Evolutionary conservation across 345 rosid species (phyloP).

Genomic region (Linum trigynum): DNA sequence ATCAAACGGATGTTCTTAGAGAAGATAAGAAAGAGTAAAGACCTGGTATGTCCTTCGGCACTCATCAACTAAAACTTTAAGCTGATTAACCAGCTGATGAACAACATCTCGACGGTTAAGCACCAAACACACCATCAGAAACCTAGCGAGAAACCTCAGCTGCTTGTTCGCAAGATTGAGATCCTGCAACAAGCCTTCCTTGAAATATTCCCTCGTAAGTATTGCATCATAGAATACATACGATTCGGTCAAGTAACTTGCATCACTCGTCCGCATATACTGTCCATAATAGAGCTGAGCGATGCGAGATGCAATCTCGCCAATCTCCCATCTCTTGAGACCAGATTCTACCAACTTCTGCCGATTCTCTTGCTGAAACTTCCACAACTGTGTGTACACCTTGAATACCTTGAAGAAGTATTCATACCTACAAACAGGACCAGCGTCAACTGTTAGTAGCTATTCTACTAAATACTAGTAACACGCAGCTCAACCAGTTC

Average conservation of each 20-base stretch:
- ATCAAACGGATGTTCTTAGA: background rate
- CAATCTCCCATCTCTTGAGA: slow-evolving; percentile 95
- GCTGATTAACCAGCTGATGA: slow-evolving; percentile 70
- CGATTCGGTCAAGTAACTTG: slow-evolving; percentile 65
- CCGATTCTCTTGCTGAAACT: slow-evolving; percentile 91
- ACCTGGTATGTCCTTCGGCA: slow-evolving; percentile 92
- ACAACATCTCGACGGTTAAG: slow-evolving; percentile 70
- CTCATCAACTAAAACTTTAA: slow-evolving; percentile 74
- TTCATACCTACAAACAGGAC: slow-evolving; percentile 47
- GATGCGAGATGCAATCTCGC: slow-evolving; percentile 89
- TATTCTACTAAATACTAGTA: no score
- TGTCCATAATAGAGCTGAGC: slow-evolving; percentile 93
- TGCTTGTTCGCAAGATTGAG: slow-evolving; percentile 82
- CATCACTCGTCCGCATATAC: slow-evolving; percentile 85
- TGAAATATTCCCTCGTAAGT: slow-evolving; percentile 73
- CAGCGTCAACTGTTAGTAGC: slow-evolving; percentile 5
- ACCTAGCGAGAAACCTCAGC: slow-evolving; percentile 79
- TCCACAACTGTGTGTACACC: slow-evolving; percentile 94
- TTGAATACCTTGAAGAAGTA: slow-evolving; percentile 94
- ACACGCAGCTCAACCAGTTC: background rate
- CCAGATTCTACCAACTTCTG: slow-evolving; percentile 87
- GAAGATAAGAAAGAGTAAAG: slow-evolving; percentile 7
- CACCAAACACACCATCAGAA: slow-evolving; percentile 86
- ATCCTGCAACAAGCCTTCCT: slow-evolving; percentile 74
- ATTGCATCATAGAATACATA: slow-evolving; percentile 87